Percentiles rank a stretch among this genome's conserved stretches.
These are phyloP conservation scores for Cystobasidium ongulense DNA, from an alignment of 768 basidiomycete genomes.

Conservation along the genomic window DNA sequence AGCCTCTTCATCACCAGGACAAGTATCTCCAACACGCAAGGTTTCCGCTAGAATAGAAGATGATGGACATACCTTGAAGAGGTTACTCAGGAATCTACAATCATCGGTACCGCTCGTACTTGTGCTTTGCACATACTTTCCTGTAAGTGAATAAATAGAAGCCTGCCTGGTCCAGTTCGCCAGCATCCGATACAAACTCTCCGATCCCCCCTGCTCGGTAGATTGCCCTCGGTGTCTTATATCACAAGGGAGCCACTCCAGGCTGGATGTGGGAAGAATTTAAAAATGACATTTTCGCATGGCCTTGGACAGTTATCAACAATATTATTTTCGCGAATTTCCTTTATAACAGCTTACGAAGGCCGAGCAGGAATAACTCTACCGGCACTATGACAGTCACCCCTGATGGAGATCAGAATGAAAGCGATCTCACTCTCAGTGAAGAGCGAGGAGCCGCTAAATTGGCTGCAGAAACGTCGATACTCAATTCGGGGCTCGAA, in stretches of 20 bases:
- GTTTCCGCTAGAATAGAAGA: too few relatives aligned
- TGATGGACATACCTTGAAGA: too few relatives aligned
- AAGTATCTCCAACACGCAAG: too few relatives aligned
- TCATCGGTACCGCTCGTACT: too few relatives aligned
- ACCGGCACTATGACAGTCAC: not conserved
- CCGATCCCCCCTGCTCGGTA: too few relatives aligned
- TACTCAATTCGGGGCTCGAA: not conserved
- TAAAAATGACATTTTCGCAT: not conserved
- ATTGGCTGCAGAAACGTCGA: not conserved
- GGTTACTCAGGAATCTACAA: too few relatives aligned
- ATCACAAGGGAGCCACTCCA: not conserved
- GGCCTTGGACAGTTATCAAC: not conserved
- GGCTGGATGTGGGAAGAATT: not conserved
- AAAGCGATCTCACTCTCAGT: not conserved
- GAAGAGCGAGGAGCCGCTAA: not conserved
- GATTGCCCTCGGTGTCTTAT: too few relatives aligned
- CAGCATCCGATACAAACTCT: too few relatives aligned
- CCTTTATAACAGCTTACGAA: not conserved
- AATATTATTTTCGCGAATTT: not conserved
- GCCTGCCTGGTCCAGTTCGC: too few relatives aligned
- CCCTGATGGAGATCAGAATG: not conserved
- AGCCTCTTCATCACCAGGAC: too few relatives aligned
- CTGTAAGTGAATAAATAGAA: too few relatives aligned
- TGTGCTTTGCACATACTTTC: too few relatives aligned
- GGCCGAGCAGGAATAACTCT: not conserved